Conservation (phyloP, 2,329 filamentous ascomycete genomes). For the Trichoderma afroharzianum region DNA sequence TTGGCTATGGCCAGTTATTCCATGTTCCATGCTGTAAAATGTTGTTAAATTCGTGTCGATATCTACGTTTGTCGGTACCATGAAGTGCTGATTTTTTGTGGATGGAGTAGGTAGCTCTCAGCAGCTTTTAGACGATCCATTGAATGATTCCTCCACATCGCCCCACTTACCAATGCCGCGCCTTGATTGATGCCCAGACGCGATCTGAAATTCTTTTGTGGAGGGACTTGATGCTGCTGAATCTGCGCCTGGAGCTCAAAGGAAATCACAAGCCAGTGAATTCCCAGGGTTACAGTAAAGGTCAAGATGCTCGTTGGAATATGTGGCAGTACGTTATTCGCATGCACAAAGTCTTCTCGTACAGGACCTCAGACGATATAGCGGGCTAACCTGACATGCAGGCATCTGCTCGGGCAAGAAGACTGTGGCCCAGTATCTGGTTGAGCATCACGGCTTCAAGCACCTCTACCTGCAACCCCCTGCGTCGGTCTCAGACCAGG, state of each 20-base stretch:
- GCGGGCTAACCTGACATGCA: slow-evolving; percentile 34
- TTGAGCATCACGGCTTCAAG: slow-evolving; percentile 78
- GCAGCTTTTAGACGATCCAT: not conserved
- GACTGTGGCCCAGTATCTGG: slow-evolving; percentile 82
- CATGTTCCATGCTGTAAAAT: not conserved
- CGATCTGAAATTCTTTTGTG: slow-evolving; percentile 2
- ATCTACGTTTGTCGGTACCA: not conserved
- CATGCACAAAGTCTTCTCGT: not conserved
- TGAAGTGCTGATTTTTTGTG: not conserved
- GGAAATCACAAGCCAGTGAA: not conserved
- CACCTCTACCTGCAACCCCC: slow-evolving; percentile 56
- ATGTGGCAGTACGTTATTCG: slow-evolving; percentile 60
- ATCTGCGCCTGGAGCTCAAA: not conserved
- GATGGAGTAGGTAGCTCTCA: not conserved
- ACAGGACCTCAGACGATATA: not conserved
- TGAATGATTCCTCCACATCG: not conserved
- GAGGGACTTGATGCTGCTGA: not conserved
- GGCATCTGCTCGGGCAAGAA: slow-evolving; percentile 92
- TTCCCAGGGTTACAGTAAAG: not conserved
- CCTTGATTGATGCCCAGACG: slow-evolving; percentile 9
- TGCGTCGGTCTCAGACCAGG: not conserved
- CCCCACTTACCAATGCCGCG: slow-evolving; percentile 11
- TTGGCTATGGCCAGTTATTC: not conserved
- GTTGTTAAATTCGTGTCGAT: not conserved
- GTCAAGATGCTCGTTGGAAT: slow-evolving; percentile 69